Conservation (phyloP, 331 rosid genomes). For the Pyracantha coccinea region DNA sequence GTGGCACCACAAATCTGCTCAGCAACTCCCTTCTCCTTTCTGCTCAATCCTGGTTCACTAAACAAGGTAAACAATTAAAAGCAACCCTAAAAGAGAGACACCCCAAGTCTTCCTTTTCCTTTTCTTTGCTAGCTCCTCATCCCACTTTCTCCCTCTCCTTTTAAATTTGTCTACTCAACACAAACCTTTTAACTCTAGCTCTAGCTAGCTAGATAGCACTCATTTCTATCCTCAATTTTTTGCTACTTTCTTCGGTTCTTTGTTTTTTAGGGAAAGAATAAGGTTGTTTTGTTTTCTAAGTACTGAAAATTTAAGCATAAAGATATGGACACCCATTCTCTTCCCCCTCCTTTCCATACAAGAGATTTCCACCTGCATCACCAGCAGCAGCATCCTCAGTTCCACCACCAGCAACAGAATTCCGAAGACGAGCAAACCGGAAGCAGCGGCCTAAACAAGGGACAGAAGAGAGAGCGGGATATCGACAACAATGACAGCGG, state of each 20-base stretch:
- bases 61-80: slow-evolving; percentile 6
- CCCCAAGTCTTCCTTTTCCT: background rate
- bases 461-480: slow-evolving; percentile 55
- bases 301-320: background rate
- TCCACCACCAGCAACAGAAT: slow-evolving; percentile 52
- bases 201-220: background rate
- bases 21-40: slow-evolving; percentile 6
- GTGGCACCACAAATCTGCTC: slow-evolving; percentile 19
- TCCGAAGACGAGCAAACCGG: slow-evolving; percentile 81
- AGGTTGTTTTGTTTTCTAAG: background rate
- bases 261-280: background rate
- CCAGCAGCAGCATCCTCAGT: slow-evolving; percentile 39
- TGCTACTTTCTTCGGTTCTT: slow-evolving; percentile 1
- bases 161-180: slow-evolving; percentile 1
- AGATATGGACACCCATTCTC: slow-evolving; percentile 76
- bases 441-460: slow-evolving; percentile 53
- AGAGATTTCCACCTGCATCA: slow-evolving; percentile 66
- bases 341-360: slow-evolving; percentile 88
- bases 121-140: background rate
- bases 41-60: slow-evolving; percentile 7
- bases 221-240: slow-evolving; percentile 3
- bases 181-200: background rate
- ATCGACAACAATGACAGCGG: slow-evolving; percentile 15
- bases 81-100: slow-evolving; percentile 7
- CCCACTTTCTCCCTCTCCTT: background rate